phyloP scores from a whole-genome alignment of 192 early-diverging fungal species.

The Lobosporangium transversale region DNA sequence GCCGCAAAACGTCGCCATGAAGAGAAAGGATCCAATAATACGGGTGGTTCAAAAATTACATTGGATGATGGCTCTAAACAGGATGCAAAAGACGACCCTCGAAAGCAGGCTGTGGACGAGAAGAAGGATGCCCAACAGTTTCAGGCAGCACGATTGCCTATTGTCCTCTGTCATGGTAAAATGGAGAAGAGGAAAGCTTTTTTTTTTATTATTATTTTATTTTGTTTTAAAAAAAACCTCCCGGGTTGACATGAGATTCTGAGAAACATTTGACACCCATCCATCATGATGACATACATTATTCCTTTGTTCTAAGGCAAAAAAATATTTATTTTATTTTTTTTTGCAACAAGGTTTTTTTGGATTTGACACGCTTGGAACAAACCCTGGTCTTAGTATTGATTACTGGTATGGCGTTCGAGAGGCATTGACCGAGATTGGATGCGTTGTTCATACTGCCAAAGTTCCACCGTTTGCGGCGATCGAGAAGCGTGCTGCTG shows the following conservation, averaged over 20 bases:
- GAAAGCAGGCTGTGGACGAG: conserved; percentile 22
- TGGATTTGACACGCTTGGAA: conserved; percentile 58
- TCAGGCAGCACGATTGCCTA: conserved; percentile 75
- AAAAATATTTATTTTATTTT: conserved; percentile 48
- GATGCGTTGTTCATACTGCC: conserved; percentile 82
- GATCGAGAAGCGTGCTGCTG: conserved; percentile 77
- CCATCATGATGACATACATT: background rate
- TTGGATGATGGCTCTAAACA: too few relatives aligned
- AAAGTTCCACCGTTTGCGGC: conserved; percentile 70
- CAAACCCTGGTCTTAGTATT: conserved; percentile 73
- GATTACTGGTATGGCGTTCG: conserved; percentile 87
- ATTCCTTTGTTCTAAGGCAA: conserved; percentile 23
- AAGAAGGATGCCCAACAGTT: conserved; percentile 53
- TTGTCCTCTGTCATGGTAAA: conserved; percentile 88
- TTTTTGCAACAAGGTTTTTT: conserved; percentile 62
- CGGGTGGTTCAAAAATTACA: too few relatives aligned
- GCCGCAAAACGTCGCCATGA: background rate
- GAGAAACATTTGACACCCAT: too few relatives aligned
- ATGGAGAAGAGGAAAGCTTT: too few relatives aligned
- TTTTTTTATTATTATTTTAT: too few relatives aligned
- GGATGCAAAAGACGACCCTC: conserved; percentile 9
- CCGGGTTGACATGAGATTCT: too few relatives aligned
- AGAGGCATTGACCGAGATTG: conserved; percentile 79
- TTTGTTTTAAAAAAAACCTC: too few relatives aligned
- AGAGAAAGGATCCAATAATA: background rate